phyloP scores from a whole-genome alignment of 2,329 filamentous ascomycete genomes.

The Ceratocystis destructans region DNA sequence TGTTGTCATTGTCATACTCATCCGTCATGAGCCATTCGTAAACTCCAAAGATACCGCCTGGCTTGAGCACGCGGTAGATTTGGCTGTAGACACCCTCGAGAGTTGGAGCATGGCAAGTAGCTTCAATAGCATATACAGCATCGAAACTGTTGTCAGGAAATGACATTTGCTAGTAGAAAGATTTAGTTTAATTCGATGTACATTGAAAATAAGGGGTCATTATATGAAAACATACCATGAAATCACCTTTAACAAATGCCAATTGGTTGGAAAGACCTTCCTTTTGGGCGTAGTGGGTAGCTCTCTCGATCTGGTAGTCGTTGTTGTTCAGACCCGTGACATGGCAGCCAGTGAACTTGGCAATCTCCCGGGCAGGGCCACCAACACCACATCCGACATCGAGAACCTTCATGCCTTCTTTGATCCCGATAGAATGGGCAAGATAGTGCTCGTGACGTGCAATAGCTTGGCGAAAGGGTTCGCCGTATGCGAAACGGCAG shows the following conservation, averaged over 20 bases:
- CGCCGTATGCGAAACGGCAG: slow-evolving; percentile 77
- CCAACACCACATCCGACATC: slow-evolving; percentile 97
- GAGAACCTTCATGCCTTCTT: slow-evolving; percentile 75
- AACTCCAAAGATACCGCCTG: slow-evolving; percentile 86
- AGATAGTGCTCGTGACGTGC: slow-evolving; percentile 97
- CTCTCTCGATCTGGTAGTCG: slow-evolving; percentile 95
- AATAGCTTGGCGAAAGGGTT: slow-evolving; percentile 82
- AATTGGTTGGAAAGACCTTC: slow-evolving; percentile 70
- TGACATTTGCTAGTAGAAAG: slow-evolving; percentile 60
- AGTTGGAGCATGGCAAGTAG: slow-evolving; percentile 84
- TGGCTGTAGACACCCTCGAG: slow-evolving; percentile 87
- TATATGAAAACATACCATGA: slow-evolving; percentile 49
- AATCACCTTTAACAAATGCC: slow-evolving; percentile 85
- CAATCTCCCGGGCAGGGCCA: slow-evolving; percentile 87
- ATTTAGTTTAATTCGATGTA: not conserved
- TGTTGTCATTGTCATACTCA: slow-evolving; percentile 76
- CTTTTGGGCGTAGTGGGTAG: slow-evolving; percentile 69
- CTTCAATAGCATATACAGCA: slow-evolving; percentile 92
- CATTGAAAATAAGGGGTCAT: not conserved
- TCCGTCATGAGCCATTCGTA: slow-evolving; percentile 99
- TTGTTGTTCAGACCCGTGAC: slow-evolving; percentile 96
- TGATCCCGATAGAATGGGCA: slow-evolving; percentile 73
- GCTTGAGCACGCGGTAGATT: slow-evolving; percentile 91
- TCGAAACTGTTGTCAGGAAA: slow-evolving; percentile 90
- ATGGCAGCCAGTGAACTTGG: slow-evolving; percentile 84